These are phyloP conservation scores for Gossypium gossypioides DNA, from an alignment of 441 rosid species.

Conservation along the genomic window DNA sequence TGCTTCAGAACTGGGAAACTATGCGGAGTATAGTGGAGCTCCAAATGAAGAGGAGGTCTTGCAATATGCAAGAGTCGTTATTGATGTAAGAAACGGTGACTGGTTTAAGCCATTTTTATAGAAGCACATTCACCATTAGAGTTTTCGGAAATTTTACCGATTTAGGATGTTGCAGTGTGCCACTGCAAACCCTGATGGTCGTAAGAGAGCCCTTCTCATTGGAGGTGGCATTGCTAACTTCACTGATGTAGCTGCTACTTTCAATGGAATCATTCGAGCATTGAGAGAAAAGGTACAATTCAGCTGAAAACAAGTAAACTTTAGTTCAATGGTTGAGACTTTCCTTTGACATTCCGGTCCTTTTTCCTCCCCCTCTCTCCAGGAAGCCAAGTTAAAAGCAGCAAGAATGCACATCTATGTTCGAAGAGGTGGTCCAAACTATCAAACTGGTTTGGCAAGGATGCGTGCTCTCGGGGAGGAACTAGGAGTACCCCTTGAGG, in stretches of 20 bases:
- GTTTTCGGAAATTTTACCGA: conserved; percentile 2
- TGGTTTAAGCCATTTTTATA: not conserved
- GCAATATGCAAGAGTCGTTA: conserved; percentile 87
- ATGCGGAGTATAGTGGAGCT: conserved; percentile 95
- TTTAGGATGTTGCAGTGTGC: conserved; percentile 49
- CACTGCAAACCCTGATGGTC: conserved; percentile 75
- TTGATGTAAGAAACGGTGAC: conserved; percentile 46
- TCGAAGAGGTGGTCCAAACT: conserved; percentile 90
- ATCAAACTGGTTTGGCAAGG: conserved; percentile 73
- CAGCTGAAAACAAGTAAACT: not conserved
- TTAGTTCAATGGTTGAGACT: conserved; percentile 2
- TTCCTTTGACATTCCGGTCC: conserved; percentile 1
- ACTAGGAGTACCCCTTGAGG: conserved; percentile 81
- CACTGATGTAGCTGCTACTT: conserved; percentile 86
- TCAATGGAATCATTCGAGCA: conserved; percentile 77
- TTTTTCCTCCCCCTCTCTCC: not conserved
- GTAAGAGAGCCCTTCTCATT: conserved; percentile 70
- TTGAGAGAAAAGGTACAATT: conserved; percentile 63
- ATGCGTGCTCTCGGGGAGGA: conserved; percentile 77
- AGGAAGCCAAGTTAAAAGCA: conserved; percentile 84
- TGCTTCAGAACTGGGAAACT: conserved; percentile 87
- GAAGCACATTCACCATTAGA: not conserved
- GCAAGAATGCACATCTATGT: conserved; percentile 82
- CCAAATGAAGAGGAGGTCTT: conserved; percentile 90
- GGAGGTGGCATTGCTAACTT: conserved; percentile 96